Evolutionary conservation across 1,284 basidiomycete species (phyloP), one percentile per base, ranked within the genome.

Genomic region (Cryptococcus sp.): DNA sequence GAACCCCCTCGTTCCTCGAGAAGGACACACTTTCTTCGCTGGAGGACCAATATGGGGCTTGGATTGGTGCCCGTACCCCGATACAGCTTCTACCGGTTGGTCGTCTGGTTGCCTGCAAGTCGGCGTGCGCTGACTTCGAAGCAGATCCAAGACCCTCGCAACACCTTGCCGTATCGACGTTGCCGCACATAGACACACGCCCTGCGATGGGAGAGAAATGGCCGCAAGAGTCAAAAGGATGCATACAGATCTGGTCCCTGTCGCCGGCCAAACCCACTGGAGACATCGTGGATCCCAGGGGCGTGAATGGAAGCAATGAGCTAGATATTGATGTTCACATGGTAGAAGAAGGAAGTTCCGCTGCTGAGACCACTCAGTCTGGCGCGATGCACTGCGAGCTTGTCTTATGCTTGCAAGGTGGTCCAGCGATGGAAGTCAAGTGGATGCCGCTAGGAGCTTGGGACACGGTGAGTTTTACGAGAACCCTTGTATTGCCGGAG

Each of bases 401-500:
- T 47, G 70, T 78, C 0, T 67, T 95, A 0, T 93, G 91, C 65
- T 64, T 91, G 5, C 86, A 91, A 19, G 82, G 83, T 25, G 90
- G 91, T 0, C 83, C 88, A 4, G 88, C 86, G 4, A 83, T 86
- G 63, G 86, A 90, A 52, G 70, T 93, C 17, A 90, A 88, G 76
- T 96, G 93, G 92, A 93, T 91, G 77, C 93, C 92, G 3, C 72
- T 91, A 40, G 91, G 91, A 0, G 84, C 86, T 19, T 84, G 90
- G 68, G 90, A 92, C 68, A 57, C 74, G 50, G 80, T 79, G 46
- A 65, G 76, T 62, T 30, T 11, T 10, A 11, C 52, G 3, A 39
- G 7, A 16, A 11, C 17, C n/a, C 30, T 52, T 13, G 13, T 46
- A 27, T 22, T 15, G 38, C 5, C 19, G n/a, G n/a, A 30, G 25